Evolutionary conservation across 2,329 filamentous ascomycete genomes (phyloP), one percentile per base, ranked within the genome.

Genomic region (Phialocephala sp.): DNA sequence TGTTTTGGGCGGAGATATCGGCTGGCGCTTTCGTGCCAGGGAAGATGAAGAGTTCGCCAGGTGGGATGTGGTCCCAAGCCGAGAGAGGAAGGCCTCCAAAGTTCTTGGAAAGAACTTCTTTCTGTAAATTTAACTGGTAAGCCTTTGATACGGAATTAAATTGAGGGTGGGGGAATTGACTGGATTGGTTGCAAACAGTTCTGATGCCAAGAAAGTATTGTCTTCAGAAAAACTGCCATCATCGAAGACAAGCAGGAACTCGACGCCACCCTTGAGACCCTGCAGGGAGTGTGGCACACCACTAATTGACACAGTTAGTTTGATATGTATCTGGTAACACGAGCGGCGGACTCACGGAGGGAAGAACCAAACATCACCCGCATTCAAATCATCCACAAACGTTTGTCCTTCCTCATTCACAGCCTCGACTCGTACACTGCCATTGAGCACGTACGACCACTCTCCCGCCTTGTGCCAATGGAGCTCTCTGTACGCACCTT

Each of bases 381-480:
- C 89, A 73, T 87, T 84, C 24, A 94, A 78, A 73, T 94, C 91
- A 69, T 93, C 91, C 67, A 93, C 85, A 76, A 92, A 93, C 68
- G 87, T 91, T 67, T 91, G 87, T 11, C 91, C 91, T 67, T 94
- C 89, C 50, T 89, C 87, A 77, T 93, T 90, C 20, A 93, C 83
- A 0, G 88, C 90, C 0, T 90, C 92, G 59, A 93, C 85, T 61
- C 91, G 87, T 22, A 91, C 89, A 65, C 84, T 83, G 59, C 91
- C 91, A 64, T 89, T 86, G 0, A 93, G 84, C 2, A 93, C 87
- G 68, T 90, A 92, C 0, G 89, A 89, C 90, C 91, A 93, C 74
- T 93, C 91, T 43, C 89, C 90, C 76, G 92, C 89, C 72, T 91
- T 91, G 80, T 93, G 91, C 91, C 91, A 93, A 75, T 93, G 91